Evolutionary conservation across 2,329 filamentous ascomycete species (phyloP).

Genomic region (Arthrocladium fulminans): DNA sequence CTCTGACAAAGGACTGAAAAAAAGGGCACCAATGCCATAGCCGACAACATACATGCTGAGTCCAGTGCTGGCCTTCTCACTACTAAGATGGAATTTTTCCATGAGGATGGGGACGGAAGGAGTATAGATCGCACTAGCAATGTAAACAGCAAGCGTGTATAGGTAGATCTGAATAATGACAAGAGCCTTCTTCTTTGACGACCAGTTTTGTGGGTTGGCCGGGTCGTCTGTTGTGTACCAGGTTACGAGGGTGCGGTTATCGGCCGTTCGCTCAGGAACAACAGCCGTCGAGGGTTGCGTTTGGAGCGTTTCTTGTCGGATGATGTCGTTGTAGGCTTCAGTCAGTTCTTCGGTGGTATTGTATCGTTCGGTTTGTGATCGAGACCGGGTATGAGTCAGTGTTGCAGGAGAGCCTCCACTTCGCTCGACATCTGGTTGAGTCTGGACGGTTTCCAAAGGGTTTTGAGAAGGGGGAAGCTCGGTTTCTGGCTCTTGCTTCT

Average conservation of each 20-base stretch:
- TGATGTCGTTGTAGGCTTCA: slow-evolving; percentile 18
- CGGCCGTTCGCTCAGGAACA: slow-evolving; percentile 13
- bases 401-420: slow-evolving; percentile 5
- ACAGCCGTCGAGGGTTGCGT: slow-evolving; percentile 16
- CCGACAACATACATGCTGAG: slow-evolving; percentile 22
- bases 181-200: slow-evolving; percentile 17
- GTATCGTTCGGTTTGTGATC: slow-evolving; percentile 14
- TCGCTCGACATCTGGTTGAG: slow-evolving; percentile 14
- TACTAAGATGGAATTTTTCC: slow-evolving; percentile 16
- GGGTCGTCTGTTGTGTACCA: slow-evolving; percentile 23
- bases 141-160: slow-evolving; percentile 23
- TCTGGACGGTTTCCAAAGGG: slow-evolving; percentile 12
- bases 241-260: slow-evolving; percentile 19
- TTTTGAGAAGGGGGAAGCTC: not conserved
- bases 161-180: slow-evolving; percentile 22
- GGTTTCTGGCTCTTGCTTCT: slow-evolving; percentile 6
- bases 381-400: slow-evolving; percentile 18
- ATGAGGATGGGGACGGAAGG: slow-evolving; percentile 17
- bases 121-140: slow-evolving; percentile 21
- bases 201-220: slow-evolving; percentile 25
- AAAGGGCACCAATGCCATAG: slow-evolving; percentile 22
- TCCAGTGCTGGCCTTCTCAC: slow-evolving; percentile 16
- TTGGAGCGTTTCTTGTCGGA: slow-evolving; percentile 16
- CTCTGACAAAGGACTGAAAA: slow-evolving; percentile 57
- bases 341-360: slow-evolving; percentile 16